Evolutionary conservation across 2,329 filamentous ascomycete genomes (phyloP), one percentile per base, ranked within the genome.

Genomic region (Neonectria faginata): DNA sequence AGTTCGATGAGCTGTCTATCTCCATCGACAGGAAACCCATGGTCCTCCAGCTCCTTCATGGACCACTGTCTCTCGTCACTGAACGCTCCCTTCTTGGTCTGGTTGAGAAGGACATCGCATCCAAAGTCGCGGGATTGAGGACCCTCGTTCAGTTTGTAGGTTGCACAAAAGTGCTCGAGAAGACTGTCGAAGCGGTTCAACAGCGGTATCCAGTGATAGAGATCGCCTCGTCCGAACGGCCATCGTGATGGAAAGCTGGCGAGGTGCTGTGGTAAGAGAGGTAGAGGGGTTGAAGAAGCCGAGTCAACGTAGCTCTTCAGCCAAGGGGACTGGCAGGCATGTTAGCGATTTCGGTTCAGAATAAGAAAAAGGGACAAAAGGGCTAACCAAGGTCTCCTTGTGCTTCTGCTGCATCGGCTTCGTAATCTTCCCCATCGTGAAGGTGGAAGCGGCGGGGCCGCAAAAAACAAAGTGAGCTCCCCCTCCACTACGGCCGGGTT

Each of bases 151-250:
- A 99, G 84, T 66, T 89, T 89, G 81, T 99, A 99, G 69, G 89
- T 90, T 61, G 88, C 85, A 78, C 90, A 93, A 77, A 97, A 94
- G 42, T 88, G 84, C 73, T 97, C 93, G 44, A 99, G 83, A 68
- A 98, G 89, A 74, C 88, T 88, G 79, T 99, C 96, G 79, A 99
- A 98, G 62, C 94, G 91, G 79, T 99, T 97, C 65, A 99, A 82
- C 25, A 97, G 86, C 29, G 92, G 91, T 70, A 99, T 97, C 97
- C 97, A 99, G 84, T 99, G 95, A 78, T 98, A 98, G 31, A 98
- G 84, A 78, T 99, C 96, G 65, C 96, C 97, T 78, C 95, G 89
- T 42, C 95, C 95, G 75, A 98, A 97, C 2, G 94, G 94, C 96
- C 96, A 99, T 86, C 91, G 86, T 69, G 90, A 90, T 63, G 95